These are phyloP conservation scores for Fusarium nodosum DNA, from an alignment of 2,329 filamentous ascomycete species.

Conservation along the genomic window DNA sequence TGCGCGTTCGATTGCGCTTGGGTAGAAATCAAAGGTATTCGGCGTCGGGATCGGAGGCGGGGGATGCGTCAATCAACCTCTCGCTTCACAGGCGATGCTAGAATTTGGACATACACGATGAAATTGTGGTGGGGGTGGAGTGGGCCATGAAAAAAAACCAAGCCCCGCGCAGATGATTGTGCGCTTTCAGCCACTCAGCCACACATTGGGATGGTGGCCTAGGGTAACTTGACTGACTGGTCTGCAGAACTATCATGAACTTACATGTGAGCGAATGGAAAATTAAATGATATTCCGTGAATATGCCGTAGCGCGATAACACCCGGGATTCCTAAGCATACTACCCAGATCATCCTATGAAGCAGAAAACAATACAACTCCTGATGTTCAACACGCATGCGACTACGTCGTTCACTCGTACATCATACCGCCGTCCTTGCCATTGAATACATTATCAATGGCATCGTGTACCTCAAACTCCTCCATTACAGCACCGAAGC, in stretches of 20 bases:
- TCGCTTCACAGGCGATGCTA: constrained; percentile 47
- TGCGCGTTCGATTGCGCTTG: constrained; percentile 33
- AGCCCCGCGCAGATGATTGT: constrained; percentile 50
- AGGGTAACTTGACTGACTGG: constrained; percentile 27
- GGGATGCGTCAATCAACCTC: constrained; percentile 44
- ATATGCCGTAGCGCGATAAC: not conserved
- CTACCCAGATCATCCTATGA: not conserved
- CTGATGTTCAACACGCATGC: not conserved
- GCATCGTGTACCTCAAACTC: constrained; percentile 82
- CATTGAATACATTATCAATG: constrained; percentile 70
- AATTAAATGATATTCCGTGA: not conserved
- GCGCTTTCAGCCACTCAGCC: constrained; percentile 47
- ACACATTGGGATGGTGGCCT: constrained; percentile 15
- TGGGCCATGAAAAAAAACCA: constrained; percentile 52
- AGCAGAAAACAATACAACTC: not conserved
- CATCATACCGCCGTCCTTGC: constrained; percentile 30
- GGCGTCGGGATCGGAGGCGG: constrained; percentile 39
- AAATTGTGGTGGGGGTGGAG: constrained; percentile 61
- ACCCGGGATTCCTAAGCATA: not conserved
- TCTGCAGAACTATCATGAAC: not conserved
- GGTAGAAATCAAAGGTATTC: constrained; percentile 23
- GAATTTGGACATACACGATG: constrained; percentile 55
- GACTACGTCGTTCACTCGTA: constrained; percentile 19
- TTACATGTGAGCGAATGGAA: not conserved
- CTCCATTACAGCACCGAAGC: constrained; percentile 74